Evolutionary conservation across 331 rosid genomes (phyloP), one percentile per base, ranked within the genome.

Genomic region (Quercus tomentella): DNA sequence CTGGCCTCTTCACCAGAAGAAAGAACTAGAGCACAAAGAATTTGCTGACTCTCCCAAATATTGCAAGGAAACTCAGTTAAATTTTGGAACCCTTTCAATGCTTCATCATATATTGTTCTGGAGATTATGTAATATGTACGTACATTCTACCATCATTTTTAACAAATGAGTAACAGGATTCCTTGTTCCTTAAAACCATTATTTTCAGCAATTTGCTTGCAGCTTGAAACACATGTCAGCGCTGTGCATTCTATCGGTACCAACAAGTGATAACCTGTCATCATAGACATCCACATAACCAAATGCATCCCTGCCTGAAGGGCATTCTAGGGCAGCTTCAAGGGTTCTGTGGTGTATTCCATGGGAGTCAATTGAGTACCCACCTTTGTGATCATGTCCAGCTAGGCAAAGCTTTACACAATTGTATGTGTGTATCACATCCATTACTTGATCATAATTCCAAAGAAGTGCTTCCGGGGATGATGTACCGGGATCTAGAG

Each of bases 281-380:
- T 82, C 77, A 51, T 91, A 94, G 21, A 91, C 97, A 79, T 94
- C 85, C 33, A 92, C 75, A 57, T 83, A 73, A 35, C 97, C 98
- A 43, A 86, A 94, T 7, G 97, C 90, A 74, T 92, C 83, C 4
- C 80, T 83, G 31, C 91, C 97, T 1, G 98, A 97, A 77, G 97
- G 97, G 70, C 97, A 94, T 77, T 94, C 97, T 54, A 94, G 88
- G 75, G 97, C 94, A 23, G 98, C 98, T 92, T 94, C 98, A 62
- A 94, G 88, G 86, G 84, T 88, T 85, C 92, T 84, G 58, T 94
- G 98, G 81, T 91, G 92, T 22, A 94, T 80, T 77, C 98, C 98
- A 52, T 87, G 89, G 78, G 97, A 91, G 81, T 94, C 98, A 65
- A 89, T 72, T 0, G 86, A 75, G 83, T 86, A 84, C 30, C 98